Evolutionary conservation across 108 stramenopile species (phyloP).

Genomic region (Chaetoceros muelleri): DNA sequence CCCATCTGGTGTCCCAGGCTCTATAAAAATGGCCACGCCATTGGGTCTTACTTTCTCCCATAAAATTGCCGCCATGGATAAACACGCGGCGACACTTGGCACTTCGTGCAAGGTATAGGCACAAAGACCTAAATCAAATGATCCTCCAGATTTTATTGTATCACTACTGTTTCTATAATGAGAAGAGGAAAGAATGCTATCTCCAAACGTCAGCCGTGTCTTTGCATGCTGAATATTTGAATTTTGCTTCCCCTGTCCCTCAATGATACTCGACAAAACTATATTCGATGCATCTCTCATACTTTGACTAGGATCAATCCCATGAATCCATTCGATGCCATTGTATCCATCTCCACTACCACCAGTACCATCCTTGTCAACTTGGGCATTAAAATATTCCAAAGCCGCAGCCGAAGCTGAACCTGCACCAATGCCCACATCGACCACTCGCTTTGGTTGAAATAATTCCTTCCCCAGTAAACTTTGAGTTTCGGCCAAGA

Average conservation of each 20-base stretch:
- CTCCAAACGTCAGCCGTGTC: slow-evolving; percentile 55
- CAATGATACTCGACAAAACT: slow-evolving; percentile 34
- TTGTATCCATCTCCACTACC: slow-evolving; percentile 1
- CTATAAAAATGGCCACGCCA: slow-evolving; percentile 68
- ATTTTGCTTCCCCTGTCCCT: slow-evolving; percentile 9
- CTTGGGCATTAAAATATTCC: slow-evolving; percentile 38
- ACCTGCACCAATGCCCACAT: slow-evolving; percentile 70
- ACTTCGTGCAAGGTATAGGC: slow-evolving; percentile 58
- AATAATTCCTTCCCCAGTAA: slow-evolving; percentile 28
- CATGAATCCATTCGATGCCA: slow-evolving; percentile 73
- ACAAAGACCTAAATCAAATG: slow-evolving; percentile 63
- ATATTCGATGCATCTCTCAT: slow-evolving; percentile 57
- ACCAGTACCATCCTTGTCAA: background rate
- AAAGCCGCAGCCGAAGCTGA: slow-evolving; percentile 60
- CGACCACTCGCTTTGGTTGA: slow-evolving; percentile 48
- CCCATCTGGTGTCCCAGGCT: slow-evolving; percentile 83
- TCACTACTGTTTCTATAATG: slow-evolving; percentile 16
- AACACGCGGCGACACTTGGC: slow-evolving; percentile 34
- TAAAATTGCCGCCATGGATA: slow-evolving; percentile 49
- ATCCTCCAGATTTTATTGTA: slow-evolving; percentile 14
- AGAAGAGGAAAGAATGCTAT: slow-evolving; percentile 19
- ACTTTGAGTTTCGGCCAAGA: slow-evolving; percentile 49
- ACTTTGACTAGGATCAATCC: slow-evolving; percentile 58
- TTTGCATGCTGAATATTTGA: slow-evolving; percentile 5
- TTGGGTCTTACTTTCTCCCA: slow-evolving; percentile 61